Base-by-base conservation (phyloP, 257 asterid genomes). In the Knoxia roxburghii region DNA sequence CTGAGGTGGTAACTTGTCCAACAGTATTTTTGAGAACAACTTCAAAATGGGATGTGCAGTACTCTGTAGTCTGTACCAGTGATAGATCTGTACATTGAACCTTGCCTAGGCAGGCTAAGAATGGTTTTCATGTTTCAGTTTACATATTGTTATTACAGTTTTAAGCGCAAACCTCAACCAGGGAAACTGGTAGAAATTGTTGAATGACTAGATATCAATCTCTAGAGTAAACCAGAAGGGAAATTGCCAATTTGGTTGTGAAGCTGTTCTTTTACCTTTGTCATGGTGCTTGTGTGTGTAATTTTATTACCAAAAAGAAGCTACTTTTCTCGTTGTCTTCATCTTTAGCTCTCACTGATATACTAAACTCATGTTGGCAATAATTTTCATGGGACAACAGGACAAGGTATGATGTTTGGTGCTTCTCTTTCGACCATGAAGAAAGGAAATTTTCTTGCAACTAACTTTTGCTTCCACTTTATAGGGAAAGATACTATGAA, bases 71-170 rank as follows among this genome's bases (percentile, higher is more conserved):
- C 20, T n/a, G n/a, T n/a, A n/a, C n/a, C n/a, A n/a, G 57, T 23
- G 41, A 52, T 17, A 15, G 1, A 46, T 46, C n/a, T 46, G 51
- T 46, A 23, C 15, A 26, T 54, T 27, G 30, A 54, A 54, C 15
- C 15, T 54, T 54, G 27, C 18, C 32, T 8, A 2, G 33, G 14
- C 17, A 23, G 4, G n/a, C n/a, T n/a, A 54, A 7, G 30, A 24
- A 17, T 23, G 13, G 10, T 21, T n/a, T 51, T 24, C 1, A n/a
- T n/a, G n/a, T n/a, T n/a, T n/a, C n/a, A n/a, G 56, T 7, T 51
- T n/a, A n/a, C 29, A 7, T 20, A 51, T n/a, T 51, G 64, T 59
- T 59, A 33, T 59, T 59, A 17, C 46, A 37, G 65, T 37, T 60
- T 32, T 37, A 21, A 52, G 24, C 4, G 21, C 5, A 52, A 52